phyloP scores from a whole-genome alignment of 495 filamentous ascomycete genomes.

The Aspergillus olivimuriae region DNA sequence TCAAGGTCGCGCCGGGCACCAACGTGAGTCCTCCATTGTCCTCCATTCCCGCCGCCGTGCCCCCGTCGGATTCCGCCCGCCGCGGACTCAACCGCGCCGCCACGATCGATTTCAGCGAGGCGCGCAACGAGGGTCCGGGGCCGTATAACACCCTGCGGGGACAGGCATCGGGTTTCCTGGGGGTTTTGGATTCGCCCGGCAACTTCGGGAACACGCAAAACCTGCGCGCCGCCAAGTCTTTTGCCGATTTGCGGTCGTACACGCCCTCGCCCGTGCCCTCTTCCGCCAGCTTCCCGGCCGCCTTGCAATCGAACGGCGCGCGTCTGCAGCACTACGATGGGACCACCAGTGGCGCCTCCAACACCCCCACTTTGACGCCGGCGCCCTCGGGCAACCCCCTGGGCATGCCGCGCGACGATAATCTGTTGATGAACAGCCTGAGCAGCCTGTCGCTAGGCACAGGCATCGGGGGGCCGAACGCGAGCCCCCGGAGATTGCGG shows the following conservation, averaged over 20 bases:
- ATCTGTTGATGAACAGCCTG: slow-evolving; percentile 61
- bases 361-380: slow-evolving; percentile 70
- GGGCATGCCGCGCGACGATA: slow-evolving; percentile 57
- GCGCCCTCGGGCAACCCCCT: slow-evolving; percentile 59
- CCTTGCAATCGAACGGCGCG: slow-evolving; percentile 56
- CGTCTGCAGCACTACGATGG: slow-evolving; percentile 59
- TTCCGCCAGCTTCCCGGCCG: slow-evolving; percentile 76
- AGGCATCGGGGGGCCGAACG: slow-evolving; percentile 51
- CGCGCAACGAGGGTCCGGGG: slow-evolving; percentile 60
- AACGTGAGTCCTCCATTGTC: slow-evolving; percentile 59
- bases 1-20: slow-evolving; percentile 57
- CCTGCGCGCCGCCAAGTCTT: slow-evolving; percentile 93
- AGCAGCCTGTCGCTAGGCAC: slow-evolving; percentile 56
- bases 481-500: slow-evolving; percentile 53
- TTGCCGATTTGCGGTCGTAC: slow-evolving; percentile 90
- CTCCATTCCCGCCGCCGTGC: slow-evolving; percentile 53
- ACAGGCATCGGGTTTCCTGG: slow-evolving; percentile 70
- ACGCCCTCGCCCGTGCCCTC: slow-evolving; percentile 91
- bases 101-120: slow-evolving; percentile 96
- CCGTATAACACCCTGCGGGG: slow-evolving; percentile 70
- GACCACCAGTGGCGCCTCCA: slow-evolving; percentile 53
- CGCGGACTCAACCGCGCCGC: slow-evolving; percentile 86
- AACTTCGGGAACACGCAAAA: slow-evolving; percentile 60
- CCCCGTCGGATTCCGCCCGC: slow-evolving; percentile 65
- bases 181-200: slow-evolving; percentile 77